Conservation (phyloP, 495 filamentous ascomycete species). For the Baudoinia panamericana region DNA sequence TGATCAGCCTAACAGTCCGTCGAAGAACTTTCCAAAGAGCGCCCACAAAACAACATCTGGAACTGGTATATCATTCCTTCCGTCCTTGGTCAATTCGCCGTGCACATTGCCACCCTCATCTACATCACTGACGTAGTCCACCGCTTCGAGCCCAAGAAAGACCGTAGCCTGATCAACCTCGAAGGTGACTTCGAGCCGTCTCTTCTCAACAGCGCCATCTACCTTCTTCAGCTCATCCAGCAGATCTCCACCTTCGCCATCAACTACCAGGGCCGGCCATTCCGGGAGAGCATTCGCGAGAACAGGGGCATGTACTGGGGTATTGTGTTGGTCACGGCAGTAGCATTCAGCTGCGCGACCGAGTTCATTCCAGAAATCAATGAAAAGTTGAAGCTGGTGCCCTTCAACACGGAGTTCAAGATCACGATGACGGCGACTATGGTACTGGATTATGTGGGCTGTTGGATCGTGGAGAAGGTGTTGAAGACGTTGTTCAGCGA, state of each 20-base stretch:
- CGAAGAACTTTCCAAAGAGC: slow-evolving; percentile 89
- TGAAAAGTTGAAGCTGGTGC: slow-evolving; percentile 79
- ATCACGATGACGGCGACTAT: slow-evolving; percentile 69
- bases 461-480: slow-evolving; percentile 77
- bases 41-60: slow-evolving; percentile 97
- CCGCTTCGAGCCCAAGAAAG: slow-evolving; percentile 58
- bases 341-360: slow-evolving; percentile 92
- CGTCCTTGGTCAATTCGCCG: slow-evolving; percentile 92
- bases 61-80: slow-evolving; percentile 98
- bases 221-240: slow-evolving; percentile 95
- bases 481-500: slow-evolving; percentile 84
- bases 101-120: slow-evolving; percentile 87
- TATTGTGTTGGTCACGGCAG: slow-evolving; percentile 69
- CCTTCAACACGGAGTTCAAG: slow-evolving; percentile 89
- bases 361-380: slow-evolving; percentile 95
- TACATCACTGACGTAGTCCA: slow-evolving; percentile 89
- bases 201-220: slow-evolving; percentile 90
- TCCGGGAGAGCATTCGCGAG: slow-evolving; percentile 88
- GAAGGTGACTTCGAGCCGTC: slow-evolving; percentile 93
- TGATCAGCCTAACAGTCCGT: slow-evolving; percentile 46
- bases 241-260: slow-evolving; percentile 99
- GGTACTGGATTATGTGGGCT: slow-evolving; percentile 77
- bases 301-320: slow-evolving; percentile 98
- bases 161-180: slow-evolving; percentile 55
- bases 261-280: slow-evolving; percentile 97